These are phyloP conservation scores for Platanus orientalis DNA, from an alignment of 164 flowering plant genomes.

Conservation along the genomic window DNA sequence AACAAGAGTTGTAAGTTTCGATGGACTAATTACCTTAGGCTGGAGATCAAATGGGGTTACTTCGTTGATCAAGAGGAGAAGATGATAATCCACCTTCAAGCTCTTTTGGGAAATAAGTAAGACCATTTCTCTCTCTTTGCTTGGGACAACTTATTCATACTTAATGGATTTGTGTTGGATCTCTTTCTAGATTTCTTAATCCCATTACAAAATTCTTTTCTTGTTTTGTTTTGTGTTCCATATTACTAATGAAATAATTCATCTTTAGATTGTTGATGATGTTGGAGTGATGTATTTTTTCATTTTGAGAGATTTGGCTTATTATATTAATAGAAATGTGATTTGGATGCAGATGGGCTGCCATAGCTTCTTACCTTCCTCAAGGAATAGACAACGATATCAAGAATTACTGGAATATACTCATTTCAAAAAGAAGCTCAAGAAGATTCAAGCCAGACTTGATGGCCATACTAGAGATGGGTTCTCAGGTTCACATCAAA, in stretches of 20 bases:
- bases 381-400: slow-evolving; percentile 55
- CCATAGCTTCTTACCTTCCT: slow-evolving; percentile 53
- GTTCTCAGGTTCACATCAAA: slow-evolving; percentile 21
- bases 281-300: too few species aligned
- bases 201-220: too few species aligned
- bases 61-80: slow-evolving; percentile 48
- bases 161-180: too few species aligned
- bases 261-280: background rate
- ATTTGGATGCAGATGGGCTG: too few species aligned
- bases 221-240: too few species aligned
- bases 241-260: too few species aligned
- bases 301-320: slow-evolving; percentile 11
- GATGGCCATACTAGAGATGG: slow-evolving; percentile 17
- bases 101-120: slow-evolving; percentile 52
- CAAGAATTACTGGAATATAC: slow-evolving; percentile 56
- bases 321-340: background rate
- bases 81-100: too few species aligned
- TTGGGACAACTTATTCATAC: too few species aligned
- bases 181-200: too few species aligned
- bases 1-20: slow-evolving; percentile 57
- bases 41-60: slow-evolving; percentile 47
- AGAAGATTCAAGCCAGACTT: slow-evolving; percentile 24
- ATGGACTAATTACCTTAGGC: too few species aligned
- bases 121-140: background rate
- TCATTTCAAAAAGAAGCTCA: slow-evolving; percentile 48